Evolutionary conservation across 768 basidiomycete species (phyloP), one percentile per base, ranked within the genome.

Genomic region (Pleurotus eryngii): DNA sequence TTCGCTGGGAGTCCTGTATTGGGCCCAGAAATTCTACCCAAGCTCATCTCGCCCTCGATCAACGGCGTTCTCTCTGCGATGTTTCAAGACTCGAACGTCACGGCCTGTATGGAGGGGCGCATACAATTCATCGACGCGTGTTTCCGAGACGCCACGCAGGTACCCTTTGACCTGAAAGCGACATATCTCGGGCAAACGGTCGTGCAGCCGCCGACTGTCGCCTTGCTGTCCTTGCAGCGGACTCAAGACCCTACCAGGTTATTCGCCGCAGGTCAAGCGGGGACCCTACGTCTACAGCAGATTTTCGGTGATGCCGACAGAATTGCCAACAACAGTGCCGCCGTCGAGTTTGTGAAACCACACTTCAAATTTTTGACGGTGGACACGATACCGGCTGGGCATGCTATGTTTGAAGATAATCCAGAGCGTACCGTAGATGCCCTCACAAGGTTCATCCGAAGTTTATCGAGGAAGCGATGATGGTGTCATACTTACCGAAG

Each of bases 1-100:
- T 60, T 68, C 1, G 55, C 64, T 30, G 70, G 64, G 1, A 56
- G 70, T n/a, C 72, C 72, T 1, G 64, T 62, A 46, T 59, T 67
- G 22, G 68, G 65, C 35, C 61, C 65, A 18, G 51, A 54, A n/a
- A 42, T 54, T 18, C 22, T 54, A 4, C 22, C 51, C 5, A 51
- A 64, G 5, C 51, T 68, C 46, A 54, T 49, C 40, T 15, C 61
- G 8, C 51, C 51, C n/a, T 15, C 51, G 8, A 53, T 68, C 2
- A 64, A 67, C 0, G 67, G 12, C 18, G 24, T 17, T 38, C 37
- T 54, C n/a, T 7, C 38, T 15, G 5, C 26, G 15, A 27, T 63
- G 4, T 59, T 54, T 71, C 12, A 43, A 61, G n/a, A 61, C 63
- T 61, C 65, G 18, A 63, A 69, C 56, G 64, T 66, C 1, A 40